Conservation (phyloP, 495 filamentous ascomycete genomes). For the Amniculicola lignicola region DNA sequence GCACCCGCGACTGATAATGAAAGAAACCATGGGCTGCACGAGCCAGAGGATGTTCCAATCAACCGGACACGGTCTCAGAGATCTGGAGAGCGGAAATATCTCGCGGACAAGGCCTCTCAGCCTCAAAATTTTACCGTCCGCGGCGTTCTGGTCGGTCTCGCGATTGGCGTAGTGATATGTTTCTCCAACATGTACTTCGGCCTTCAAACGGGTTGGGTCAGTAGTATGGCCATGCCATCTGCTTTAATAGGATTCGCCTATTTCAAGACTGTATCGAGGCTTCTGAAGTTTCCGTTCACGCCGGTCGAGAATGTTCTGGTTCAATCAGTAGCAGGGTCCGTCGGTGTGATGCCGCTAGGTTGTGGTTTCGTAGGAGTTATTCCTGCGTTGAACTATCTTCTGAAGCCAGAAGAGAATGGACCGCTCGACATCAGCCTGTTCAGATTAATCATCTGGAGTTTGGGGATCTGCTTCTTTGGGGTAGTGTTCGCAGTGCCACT, state of each 20-base stretch:
- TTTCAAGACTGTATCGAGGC: constrained; percentile 73
- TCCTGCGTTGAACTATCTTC: constrained; percentile 83
- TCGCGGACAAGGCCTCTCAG: constrained; percentile 32
- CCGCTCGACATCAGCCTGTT: constrained; percentile 67
- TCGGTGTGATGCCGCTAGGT: constrained; percentile 95
- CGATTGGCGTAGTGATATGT: constrained; percentile 83
- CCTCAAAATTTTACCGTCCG: constrained; percentile 75
- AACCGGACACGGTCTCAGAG: background rate
- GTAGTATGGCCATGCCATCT: constrained; percentile 86
- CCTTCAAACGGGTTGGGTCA: constrained; percentile 91
- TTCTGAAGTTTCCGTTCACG: constrained; percentile 72
- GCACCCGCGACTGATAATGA: background rate
- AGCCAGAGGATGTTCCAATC: constrained; percentile 2
- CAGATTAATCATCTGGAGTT: constrained; percentile 80
- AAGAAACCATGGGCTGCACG: constrained; percentile 7
- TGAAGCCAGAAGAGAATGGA: constrained; percentile 72
- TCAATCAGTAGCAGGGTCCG: constrained; percentile 90
- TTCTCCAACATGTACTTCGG: constrained; percentile 99
- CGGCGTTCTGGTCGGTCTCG: constrained; percentile 73
- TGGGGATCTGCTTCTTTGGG: constrained; percentile 92
- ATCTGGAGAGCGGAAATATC: constrained; percentile 8
- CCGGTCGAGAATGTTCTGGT: constrained; percentile 97
- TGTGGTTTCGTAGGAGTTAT: constrained; percentile 95
- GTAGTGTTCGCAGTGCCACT: constrained; percentile 92
- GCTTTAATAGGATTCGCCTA: constrained; percentile 94